These are phyloP conservation scores for Prunus salicina DNA, from an alignment of 306 rosid genomes.

Conservation along the genomic window DNA sequence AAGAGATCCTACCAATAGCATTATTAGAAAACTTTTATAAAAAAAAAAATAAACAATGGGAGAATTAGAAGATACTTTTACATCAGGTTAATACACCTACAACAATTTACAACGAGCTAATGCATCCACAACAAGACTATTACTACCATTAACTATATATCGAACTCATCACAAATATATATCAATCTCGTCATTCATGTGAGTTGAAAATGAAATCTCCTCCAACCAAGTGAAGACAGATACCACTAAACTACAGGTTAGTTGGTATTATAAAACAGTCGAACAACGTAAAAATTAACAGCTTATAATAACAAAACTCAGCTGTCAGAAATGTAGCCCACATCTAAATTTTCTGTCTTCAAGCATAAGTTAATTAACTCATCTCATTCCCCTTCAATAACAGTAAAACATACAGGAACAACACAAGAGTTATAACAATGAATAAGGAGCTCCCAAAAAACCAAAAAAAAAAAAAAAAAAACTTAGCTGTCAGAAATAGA, in stretches of 20 bases:
- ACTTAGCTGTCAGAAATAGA: neutral
- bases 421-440: neutral
- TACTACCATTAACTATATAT: no score
- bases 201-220: rapidly evolving
- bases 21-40: no score
- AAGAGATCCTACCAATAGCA: no score
- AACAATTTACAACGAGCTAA: no score
- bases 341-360: neutral
- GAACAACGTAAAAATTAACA: neutral
- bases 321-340: neutral
- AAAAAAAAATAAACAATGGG: no score
- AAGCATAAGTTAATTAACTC: neutral
- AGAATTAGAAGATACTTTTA: no score
- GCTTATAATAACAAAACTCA: neutral
- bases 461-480: neutral
- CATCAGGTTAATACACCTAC: no score
- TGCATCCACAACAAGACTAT: no score
- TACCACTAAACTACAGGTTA: no score
- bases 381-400: neutral
- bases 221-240: no score
- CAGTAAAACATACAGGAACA: neutral
- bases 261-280: no score
- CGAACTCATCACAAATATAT: no score
- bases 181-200: rapidly evolving
- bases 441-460: neutral